Percentiles rank a stretch among this genome's conserved stretches.
phyloP scores from a whole-genome alignment of 1,139 yeast genomes.

The Lodderomyces metapsilosis region DNA sequence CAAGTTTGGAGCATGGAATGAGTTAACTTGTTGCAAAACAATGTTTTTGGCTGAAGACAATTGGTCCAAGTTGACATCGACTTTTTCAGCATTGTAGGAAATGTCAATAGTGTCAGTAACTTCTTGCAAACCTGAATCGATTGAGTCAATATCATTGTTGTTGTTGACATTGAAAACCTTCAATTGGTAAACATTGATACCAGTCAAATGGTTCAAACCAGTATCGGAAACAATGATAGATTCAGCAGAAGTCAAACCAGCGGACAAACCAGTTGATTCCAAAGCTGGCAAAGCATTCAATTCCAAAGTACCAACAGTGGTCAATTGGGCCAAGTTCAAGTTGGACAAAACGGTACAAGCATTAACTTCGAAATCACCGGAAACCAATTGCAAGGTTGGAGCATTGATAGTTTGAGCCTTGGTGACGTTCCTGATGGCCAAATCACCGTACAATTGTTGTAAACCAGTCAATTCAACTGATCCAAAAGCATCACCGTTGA shows the following conservation, averaged over 20 bases:
- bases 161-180: constrained; percentile 85
- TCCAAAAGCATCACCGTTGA: constrained; percentile 59
- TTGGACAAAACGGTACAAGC: constrained; percentile 66
- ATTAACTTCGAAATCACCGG: constrained; percentile 64
- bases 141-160: constrained; percentile 62
- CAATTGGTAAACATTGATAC: constrained; percentile 74
- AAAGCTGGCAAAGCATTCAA: constrained; percentile 87
- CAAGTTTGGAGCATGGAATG: constrained; percentile 69
- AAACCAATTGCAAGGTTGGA: constrained; percentile 70
- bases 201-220: constrained; percentile 70
- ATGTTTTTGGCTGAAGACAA: constrained; percentile 84
- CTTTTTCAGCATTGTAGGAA: constrained; percentile 79
- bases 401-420: constrained; percentile 65
- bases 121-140: constrained; percentile 69
- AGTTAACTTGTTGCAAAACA: constrained; percentile 74
- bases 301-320: constrained; percentile 75
- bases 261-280: constrained; percentile 62
- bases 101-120: constrained; percentile 76
- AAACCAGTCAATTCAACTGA: constrained; percentile 56
- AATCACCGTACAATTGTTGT: constrained; percentile 72
- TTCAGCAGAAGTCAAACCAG: constrained; percentile 75
- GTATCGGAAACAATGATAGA: constrained; percentile 83
- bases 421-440: constrained; percentile 66
- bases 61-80: constrained; percentile 64
- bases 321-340: constrained; percentile 74